phyloP scores from a whole-genome alignment of 2,329 filamentous ascomycete species.

The Beauveria brongniartii region DNA sequence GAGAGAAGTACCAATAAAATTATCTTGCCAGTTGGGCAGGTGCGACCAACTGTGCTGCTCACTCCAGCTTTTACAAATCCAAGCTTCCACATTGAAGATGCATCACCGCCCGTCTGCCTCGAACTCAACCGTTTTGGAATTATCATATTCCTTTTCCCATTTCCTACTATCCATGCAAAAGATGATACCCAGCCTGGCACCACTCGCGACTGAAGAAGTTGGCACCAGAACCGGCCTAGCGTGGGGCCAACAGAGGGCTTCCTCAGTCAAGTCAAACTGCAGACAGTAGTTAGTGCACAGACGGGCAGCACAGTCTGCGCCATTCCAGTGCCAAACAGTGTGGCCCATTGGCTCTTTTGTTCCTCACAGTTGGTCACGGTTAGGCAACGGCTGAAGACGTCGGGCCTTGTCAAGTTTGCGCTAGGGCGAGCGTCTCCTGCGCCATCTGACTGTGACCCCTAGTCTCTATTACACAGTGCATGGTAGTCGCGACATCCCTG shows the following conservation, averaged over 20 bases:
- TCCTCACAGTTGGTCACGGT: background rate
- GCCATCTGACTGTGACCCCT: slow-evolving; percentile 2
- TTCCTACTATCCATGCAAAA: background rate
- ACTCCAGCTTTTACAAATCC: too few relatives aligned
- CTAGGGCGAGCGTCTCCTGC: background rate
- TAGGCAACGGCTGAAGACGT: slow-evolving; percentile 3
- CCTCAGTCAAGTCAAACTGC: background rate
- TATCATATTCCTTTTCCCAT: too few relatives aligned
- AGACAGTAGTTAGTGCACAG: background rate
- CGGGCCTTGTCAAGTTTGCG: background rate
- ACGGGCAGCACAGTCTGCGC: background rate
- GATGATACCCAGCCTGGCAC: background rate
- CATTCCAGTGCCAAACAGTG: slow-evolving; percentile 7
- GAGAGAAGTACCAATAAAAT: background rate
- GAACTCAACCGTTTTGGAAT: too few relatives aligned
- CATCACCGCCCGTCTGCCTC: background rate
- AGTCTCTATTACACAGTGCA: background rate
- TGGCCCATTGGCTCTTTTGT: background rate
- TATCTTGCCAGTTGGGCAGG: background rate
- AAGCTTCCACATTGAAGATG: background rate
- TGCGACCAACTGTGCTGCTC: background rate
- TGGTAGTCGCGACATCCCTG: background rate
- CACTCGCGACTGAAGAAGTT: background rate
- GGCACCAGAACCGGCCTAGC: background rate
- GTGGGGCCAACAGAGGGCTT: background rate